Evolutionary conservation across 345 rosid genomes (phyloP), one percentile per base, ranked within the genome.

Genomic region (Hevea brasiliensis): DNA sequence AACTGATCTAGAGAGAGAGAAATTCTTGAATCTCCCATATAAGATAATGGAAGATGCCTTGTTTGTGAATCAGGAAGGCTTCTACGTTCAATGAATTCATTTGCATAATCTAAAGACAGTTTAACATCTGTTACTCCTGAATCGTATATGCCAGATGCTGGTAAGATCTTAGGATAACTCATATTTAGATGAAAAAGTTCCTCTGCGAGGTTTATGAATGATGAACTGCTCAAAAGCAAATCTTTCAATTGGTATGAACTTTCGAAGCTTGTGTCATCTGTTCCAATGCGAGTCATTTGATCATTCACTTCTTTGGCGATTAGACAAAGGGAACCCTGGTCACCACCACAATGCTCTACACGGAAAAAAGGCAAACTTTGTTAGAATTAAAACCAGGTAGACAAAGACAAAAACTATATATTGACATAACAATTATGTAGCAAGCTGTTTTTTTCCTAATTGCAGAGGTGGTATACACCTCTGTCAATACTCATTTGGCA

Each of bases 41-140:
- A 72, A 59, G 68, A 59, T 17, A 80, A 26, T 1, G 77, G 73
- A 35, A 84, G 83, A 70, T 73, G 53, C 42, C 58, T 42, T 55
- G 23, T 73, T 80, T 53, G 75, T 50, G 84, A 81, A 72, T 85
- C 81, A 1, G 79, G 75, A 70, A 79, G 74, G 75, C 90, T 87
- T 81, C 77, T 86, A 12, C 83, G 84, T 69, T 65, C 83, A 21
- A 85, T 64, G 65, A 85, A 82, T 80, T 92, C 99, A 56, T 82
- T 85, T 58, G 96, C 90, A 37, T 83, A 90, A 73, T 89, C 96
- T 65, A 87, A 64, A 60, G 76, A 83, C 74, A 89, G 88, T 82
- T 69, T 84, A 65, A 67, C 71, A 23, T 81, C 74, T 21, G 78
- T 72, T 35, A 59, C 68, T 26, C 51, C 51, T 17, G 65, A 47